Evolutionary conservation across 73 alveolate species (phyloP).

Genomic region (Paramecium sexaurelia): DNA sequence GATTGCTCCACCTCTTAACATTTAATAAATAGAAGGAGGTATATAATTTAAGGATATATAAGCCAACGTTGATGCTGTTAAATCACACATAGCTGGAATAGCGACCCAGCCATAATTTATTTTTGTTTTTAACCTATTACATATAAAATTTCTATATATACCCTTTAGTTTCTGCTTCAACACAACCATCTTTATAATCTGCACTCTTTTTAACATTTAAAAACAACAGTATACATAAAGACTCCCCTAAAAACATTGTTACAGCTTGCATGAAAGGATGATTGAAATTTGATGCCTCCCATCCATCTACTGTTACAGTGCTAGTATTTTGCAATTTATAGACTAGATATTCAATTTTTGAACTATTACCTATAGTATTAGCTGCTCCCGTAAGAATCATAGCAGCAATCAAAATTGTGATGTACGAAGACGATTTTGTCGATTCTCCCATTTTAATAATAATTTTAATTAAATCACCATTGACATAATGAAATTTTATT

Average conservation of each 20-base stretch:
- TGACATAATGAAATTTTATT: not conserved
- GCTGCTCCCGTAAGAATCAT: conserved; percentile 44
- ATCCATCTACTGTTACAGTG: not conserved
- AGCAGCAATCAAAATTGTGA: not conserved
- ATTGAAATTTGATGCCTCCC: not conserved
- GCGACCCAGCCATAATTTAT: conserved; percentile 54
- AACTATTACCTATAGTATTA: not conserved
- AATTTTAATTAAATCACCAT: not conserved
- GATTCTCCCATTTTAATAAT: not conserved
- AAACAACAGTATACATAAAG: conserved; percentile 52
- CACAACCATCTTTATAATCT: not conserved
- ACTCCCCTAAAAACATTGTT: conserved; percentile 67
- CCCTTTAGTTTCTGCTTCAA: conserved; percentile 52
- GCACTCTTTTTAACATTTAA: not conserved
- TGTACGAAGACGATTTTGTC: not conserved
- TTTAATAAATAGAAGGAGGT: conserved; percentile 85
- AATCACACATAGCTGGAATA: conserved; percentile 67
- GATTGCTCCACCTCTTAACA: conserved; percentile 93
- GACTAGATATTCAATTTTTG: not conserved
- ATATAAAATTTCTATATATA: not conserved
- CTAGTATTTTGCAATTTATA: not conserved
- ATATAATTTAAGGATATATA: conserved; percentile 63
- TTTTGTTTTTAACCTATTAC: conserved; percentile 46
- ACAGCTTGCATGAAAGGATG: conserved; percentile 72
- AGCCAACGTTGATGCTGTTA: conserved; percentile 53